Evolutionary conservation across 1,284 basidiomycete species (phyloP), one percentile per base, ranked within the genome.

Genomic region (Phaffia rhodozyma): DNA sequence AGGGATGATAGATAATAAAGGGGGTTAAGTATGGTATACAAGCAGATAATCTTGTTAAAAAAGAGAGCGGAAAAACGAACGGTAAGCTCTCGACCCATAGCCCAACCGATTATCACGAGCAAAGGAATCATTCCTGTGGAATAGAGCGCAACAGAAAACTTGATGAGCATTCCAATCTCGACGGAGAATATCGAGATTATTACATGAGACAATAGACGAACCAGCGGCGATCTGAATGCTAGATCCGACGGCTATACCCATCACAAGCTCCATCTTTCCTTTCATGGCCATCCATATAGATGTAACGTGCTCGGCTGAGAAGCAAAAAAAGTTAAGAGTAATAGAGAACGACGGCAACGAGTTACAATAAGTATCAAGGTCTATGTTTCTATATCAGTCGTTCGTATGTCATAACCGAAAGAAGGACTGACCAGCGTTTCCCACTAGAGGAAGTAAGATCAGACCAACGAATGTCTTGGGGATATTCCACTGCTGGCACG

Each of bases 231-330:
- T 68, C 68, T 87, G 86, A 67, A 97, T 94, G 5, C 86, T 89
- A 67, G 86, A 88, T 18, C 92, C 92, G 61, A 97, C 86, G 63
- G 88, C 89, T 66, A 97, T 89, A 3, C 86, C 86, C 67, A 96
- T 89, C 0, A 88, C 86, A 43, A 91, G 78, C 72, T 90, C 87
- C 84, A 90, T 91, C 72, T 88, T 86, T n/a, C 60, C 70, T 66
- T 72, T 72, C 80, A 86, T 80, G 0, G 90, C 89, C 90, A 93
- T 93, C 86, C 87, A 91, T 3, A 93, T 83, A 7, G 86, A 84
- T 0, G 89, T 91, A 61, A 79, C 78, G 68, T 80, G 79, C 70
- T 80, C 89, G 21, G 88, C 87, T 16, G 87, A 85, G 71, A 30
- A 6, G n/a, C 32, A 43, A 34, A 54, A 2, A 23, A 43, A 49